Conservation (phyloP, 2,329 filamentous ascomycete genomes). For the Hypomyces perniciosus region DNA sequence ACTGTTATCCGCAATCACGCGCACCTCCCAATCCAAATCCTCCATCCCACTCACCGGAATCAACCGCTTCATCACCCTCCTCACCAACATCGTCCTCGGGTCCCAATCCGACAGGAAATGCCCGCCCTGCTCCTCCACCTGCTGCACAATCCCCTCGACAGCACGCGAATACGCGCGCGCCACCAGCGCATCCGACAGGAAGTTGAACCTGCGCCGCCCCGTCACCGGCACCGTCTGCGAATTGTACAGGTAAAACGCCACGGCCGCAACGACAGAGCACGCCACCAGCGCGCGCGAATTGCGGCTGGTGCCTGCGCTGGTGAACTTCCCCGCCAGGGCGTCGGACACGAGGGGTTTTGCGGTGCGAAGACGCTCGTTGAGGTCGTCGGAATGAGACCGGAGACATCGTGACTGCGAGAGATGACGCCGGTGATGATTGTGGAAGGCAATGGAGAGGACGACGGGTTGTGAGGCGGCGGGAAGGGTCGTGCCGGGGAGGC, state of each 20-base stretch:
- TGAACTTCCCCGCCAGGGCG: conserved; percentile 20
- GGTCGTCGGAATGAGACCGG: conserved; percentile 16
- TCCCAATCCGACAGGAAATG: conserved; percentile 56
- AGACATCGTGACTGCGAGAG: conserved; percentile 18
- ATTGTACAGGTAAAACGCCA: conserved; percentile 60
- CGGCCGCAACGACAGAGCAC: conserved; percentile 37
- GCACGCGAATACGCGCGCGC: conserved; percentile 30
- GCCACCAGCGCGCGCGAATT: conserved; percentile 33
- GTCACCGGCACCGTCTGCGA: conserved; percentile 68
- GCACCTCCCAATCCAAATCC: conserved; percentile 61
- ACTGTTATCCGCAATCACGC: conserved; percentile 63
- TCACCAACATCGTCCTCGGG: conserved; percentile 49
- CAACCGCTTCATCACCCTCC: conserved; percentile 58
- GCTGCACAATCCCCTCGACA: conserved; percentile 40
- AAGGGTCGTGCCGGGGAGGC: conserved; percentile 6
- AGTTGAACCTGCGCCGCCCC: conserved; percentile 67
- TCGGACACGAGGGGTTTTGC: conserved; percentile 29
- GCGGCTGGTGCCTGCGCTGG: conserved; percentile 23
- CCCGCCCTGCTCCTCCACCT: conserved; percentile 45
- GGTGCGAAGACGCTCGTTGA: conserved; percentile 22
- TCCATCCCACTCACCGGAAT: conserved; percentile 60
- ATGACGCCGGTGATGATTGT: conserved; percentile 9
- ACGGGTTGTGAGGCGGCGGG: conserved; percentile 6
- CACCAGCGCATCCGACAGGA: conserved; percentile 51
- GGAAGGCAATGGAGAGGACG: not conserved